phyloP scores from a whole-genome alignment of 495 filamentous ascomycete species.

The Penicillium daleae region DNA sequence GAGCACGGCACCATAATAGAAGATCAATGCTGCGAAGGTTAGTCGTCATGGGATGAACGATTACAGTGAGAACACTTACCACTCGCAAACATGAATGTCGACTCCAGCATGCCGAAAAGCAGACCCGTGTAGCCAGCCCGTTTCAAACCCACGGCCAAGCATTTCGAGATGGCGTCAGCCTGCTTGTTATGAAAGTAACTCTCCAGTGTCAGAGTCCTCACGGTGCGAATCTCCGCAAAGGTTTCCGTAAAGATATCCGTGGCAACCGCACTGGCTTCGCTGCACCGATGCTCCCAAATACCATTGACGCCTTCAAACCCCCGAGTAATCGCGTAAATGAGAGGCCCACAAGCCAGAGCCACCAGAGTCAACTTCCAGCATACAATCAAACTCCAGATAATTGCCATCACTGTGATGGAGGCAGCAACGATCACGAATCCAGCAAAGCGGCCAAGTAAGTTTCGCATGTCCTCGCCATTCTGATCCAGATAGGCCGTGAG shows the following conservation, averaged over 20 bases:
- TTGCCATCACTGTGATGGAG: conserved; percentile 64
- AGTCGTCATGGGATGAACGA: conserved; percentile 2
- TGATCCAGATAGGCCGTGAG: conserved; percentile 76
- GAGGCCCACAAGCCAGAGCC: conserved; percentile 67
- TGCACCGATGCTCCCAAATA: conserved; percentile 71
- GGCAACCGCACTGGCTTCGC: conserved; percentile 58
- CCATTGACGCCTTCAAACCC: conserved; percentile 63
- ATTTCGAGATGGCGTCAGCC: conserved; percentile 43
- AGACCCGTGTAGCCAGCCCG: conserved; percentile 64
- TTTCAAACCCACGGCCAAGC: conserved; percentile 36
- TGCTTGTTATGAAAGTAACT: conserved; percentile 73
- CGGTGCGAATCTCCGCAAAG: conserved; percentile 79
- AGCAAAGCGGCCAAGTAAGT: conserved; percentile 77
- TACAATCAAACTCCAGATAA: conserved; percentile 73
- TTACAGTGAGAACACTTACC: conserved; percentile 35
- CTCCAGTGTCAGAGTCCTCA: conserved; percentile 79
- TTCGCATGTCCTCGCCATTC: conserved; percentile 86
- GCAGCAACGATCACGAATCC: conserved; percentile 67
- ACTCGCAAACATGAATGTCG: conserved; percentile 69
- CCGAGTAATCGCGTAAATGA: conserved; percentile 67
- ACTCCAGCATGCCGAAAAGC: conserved; percentile 77
- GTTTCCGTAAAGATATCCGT: conserved; percentile 73
- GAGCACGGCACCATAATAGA: conserved; percentile 78
- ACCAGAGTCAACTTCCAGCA: conserved; percentile 86
- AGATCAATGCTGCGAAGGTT: conserved; percentile 65